Conservation (phyloP, 2,329 filamentous ascomycete genomes). For the Stagonosporopsis cucurbitacearum region DNA sequence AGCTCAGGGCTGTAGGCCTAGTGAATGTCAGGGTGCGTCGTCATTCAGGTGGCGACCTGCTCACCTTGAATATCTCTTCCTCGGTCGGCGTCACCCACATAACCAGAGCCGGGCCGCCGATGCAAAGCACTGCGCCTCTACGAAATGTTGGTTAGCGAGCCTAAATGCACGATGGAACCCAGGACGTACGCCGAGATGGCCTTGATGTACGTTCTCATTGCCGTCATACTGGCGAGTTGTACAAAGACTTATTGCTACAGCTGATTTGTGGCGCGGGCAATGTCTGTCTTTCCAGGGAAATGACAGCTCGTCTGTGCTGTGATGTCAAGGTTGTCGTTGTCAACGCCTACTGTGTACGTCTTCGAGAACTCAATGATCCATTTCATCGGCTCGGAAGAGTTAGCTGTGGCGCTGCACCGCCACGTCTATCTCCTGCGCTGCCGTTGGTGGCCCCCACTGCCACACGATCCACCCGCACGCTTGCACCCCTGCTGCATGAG, state of each 20-base stretch:
- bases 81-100: conserved; percentile 82
- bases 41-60: conserved; percentile 24
- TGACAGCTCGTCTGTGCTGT: neutral
- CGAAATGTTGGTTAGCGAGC: conserved; percentile 26
- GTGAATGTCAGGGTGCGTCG: conserved; percentile 7
- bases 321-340: conserved; percentile 11
- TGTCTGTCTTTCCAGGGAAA: neutral
- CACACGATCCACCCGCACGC: conserved; percentile 7
- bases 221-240: conserved; percentile 31
- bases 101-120: conserved; percentile 86
- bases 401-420: conserved; percentile 13
- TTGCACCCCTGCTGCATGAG: conserved; percentile 18
- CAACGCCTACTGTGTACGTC: conserved; percentile 2
- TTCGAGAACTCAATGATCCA: conserved; percentile 16
- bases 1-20: conserved; percentile 91
- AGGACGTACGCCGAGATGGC: conserved; percentile 42
- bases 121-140: conserved; percentile 73
- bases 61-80: conserved; percentile 81
- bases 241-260: neutral
- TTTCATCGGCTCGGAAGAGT: conserved; percentile 14
- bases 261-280: neutral
- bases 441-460: conserved; percentile 1
- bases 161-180: conserved; percentile 9
- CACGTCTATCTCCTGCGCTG: conserved; percentile 11
- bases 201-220: conserved; percentile 41